phyloP scores from a whole-genome alignment of 805 yeast species.

The Yamadazyma insecticola region DNA sequence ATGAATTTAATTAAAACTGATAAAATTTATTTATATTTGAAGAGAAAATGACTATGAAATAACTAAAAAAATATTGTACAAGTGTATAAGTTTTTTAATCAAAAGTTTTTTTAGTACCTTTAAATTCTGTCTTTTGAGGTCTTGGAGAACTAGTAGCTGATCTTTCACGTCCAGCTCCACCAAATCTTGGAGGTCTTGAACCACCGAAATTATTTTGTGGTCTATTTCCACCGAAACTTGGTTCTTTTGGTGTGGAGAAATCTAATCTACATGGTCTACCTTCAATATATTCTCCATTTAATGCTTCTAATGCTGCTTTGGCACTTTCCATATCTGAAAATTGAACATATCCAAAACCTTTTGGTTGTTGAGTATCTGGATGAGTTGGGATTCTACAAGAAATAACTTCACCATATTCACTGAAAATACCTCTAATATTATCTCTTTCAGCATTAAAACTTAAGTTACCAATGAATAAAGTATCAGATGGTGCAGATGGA shows the following conservation, averaged over 20 bases:
- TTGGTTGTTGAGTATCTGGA: slow-evolving; percentile 98
- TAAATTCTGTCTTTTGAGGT: slow-evolving; percentile 64
- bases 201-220: slow-evolving; percentile 33
- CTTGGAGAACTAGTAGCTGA: slow-evolving; percentile 45
- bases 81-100: slow-evolving; percentile 44
- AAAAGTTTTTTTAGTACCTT: slow-evolving; percentile 80
- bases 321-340: slow-evolving; percentile 85
- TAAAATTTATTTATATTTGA: too few relatives aligned
- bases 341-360: slow-evolving; percentile 98
- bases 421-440: slow-evolving; percentile 64
- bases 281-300: slow-evolving; percentile 84
- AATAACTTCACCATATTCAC: slow-evolving; percentile 73
- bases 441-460: slow-evolving; percentile 89
- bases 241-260: slow-evolving; percentile 85
- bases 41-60: too few relatives aligned
- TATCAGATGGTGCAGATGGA: slow-evolving; percentile 90
- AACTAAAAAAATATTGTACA: too few relatives aligned
- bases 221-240: slow-evolving; percentile 17
- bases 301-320: slow-evolving; percentile 75
- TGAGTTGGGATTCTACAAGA: slow-evolving; percentile 96
- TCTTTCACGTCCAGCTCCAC: slow-evolving; percentile 38
- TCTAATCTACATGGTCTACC: slow-evolving; percentile 95
- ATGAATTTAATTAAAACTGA: too few relatives aligned
- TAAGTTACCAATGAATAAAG: slow-evolving; percentile 92
- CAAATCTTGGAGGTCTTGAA: slow-evolving; percentile 28